A percentile compares a stretch with the other conserved stretches of the same genome.
Conservation (phyloP, 345 rosid genomes). For the Melastoma malabathricum region DNA sequence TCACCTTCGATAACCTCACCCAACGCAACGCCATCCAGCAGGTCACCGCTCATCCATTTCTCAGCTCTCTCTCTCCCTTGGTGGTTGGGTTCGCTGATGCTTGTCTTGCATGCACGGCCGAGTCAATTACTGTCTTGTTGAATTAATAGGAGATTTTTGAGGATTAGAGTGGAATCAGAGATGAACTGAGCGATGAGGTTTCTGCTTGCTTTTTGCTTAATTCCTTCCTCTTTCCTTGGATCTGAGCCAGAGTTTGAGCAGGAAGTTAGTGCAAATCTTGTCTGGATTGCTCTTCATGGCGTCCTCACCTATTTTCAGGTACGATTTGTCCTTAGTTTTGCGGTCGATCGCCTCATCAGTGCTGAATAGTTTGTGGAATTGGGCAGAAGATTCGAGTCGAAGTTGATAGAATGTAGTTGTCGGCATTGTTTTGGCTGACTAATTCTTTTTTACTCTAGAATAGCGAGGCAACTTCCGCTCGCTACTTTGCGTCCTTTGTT, state of each 20-base stretch:
- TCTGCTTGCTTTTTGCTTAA: too few species aligned
- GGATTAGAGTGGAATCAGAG: background rate
- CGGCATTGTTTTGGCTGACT: constrained; percentile 8
- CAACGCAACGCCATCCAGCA: constrained; percentile 45
- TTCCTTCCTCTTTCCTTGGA: constrained; percentile 1
- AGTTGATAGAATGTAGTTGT: background rate
- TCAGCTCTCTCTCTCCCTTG: constrained; percentile 1
- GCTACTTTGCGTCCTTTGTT: constrained; percentile 67
- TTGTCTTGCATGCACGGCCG: too few species aligned
- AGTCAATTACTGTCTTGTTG: too few species aligned
- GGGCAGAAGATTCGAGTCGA: background rate
- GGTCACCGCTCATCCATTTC: constrained; percentile 15
- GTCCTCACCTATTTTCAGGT: constrained; percentile 92
- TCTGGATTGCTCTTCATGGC: constrained; percentile 64
- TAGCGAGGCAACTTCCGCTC: constrained; percentile 58
- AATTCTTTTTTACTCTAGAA: constrained; percentile 19
- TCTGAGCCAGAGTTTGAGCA: constrained; percentile 51
- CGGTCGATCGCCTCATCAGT: background rate
- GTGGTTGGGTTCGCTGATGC: too few species aligned
- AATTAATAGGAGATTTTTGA: too few species aligned
- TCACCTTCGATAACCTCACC: constrained; percentile 52
- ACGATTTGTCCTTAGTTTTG: background rate
- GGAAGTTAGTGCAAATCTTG: constrained; percentile 72
- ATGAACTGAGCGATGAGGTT: background rate
- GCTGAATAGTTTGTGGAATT: too few species aligned